These are phyloP conservation scores for Cupressus sempervirens DNA, from an alignment of 75 land plant species.

Conservation along the genomic window DNA sequence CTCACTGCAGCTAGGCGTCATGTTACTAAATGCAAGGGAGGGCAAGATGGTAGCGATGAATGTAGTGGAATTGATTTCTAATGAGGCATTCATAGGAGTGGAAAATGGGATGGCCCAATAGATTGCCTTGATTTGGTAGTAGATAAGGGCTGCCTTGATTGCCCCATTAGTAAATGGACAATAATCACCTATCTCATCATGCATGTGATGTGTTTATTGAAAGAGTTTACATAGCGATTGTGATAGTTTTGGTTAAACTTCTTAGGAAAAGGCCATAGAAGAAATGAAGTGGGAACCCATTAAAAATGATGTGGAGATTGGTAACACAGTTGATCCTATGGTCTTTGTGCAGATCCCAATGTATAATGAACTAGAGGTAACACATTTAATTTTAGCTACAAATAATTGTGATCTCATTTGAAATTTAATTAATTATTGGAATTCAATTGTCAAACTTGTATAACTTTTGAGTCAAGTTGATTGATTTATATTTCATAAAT, in stretches of 20 bases:
- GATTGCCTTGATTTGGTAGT: conserved; percentile 42
- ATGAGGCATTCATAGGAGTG: conserved; percentile 20
- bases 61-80: no score
- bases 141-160: conserved; percentile 52
- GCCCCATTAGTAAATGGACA: conserved; percentile 48
- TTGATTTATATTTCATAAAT: no score
- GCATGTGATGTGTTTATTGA: conserved; percentile 77
- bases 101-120: conserved; percentile 34
- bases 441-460: no score
- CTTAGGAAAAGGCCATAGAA: conserved; percentile 51
- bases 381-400: background rate
- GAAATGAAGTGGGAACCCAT: conserved; percentile 61
- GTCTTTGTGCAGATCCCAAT: conserved; percentile 82
- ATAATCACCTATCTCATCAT: conserved; percentile 51
- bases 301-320: conserved; percentile 64
- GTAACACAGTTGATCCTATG: conserved; percentile 65
- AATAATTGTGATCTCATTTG: background rate
- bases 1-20: no score
- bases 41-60: no score
- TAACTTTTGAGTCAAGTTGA: no score
- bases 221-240: conserved; percentile 68
- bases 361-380: conserved; percentile 70
- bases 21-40: no score
- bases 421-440: no score
- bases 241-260: conserved; percentile 54